These are phyloP conservation scores for Beauveria varroae DNA, from an alignment of 2,329 filamentous ascomycete genomes.

Conservation along the genomic window DNA sequence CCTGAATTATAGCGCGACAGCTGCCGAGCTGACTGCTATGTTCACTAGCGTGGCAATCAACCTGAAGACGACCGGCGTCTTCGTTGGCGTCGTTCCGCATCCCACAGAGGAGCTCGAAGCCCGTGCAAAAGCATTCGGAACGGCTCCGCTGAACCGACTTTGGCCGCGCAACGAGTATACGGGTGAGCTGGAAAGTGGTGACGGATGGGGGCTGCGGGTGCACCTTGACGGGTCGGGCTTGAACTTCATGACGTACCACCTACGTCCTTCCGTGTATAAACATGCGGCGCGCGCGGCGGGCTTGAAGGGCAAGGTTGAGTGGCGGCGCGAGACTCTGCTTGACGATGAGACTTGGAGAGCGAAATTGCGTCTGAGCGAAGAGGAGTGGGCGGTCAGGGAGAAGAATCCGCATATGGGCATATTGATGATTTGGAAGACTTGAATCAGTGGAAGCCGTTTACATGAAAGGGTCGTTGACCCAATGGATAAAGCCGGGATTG, in stretches of 20 bases:
- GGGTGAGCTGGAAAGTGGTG: neutral
- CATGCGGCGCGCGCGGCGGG: constrained; percentile 11
- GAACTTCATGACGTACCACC: constrained; percentile 11
- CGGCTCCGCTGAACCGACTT: neutral
- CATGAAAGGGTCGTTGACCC: no score
- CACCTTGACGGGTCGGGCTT: neutral
- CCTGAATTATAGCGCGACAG: constrained; percentile 7
- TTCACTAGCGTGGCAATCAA: constrained; percentile 12
- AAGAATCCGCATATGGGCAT: neutral
- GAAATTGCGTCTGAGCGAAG: neutral
- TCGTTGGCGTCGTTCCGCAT: constrained; percentile 11
- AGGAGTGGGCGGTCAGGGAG: neutral
- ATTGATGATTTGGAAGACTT: neutral
- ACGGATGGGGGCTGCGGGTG: neutral
- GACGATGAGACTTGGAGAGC: neutral
- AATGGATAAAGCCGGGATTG: no score
- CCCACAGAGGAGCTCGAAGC: constrained; percentile 3
- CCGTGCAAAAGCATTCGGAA: neutral
- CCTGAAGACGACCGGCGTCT: constrained; percentile 11
- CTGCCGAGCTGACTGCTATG: constrained; percentile 4
- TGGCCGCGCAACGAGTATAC: neutral
- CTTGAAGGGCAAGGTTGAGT: constrained; percentile 5
- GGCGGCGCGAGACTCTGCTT: neutral
- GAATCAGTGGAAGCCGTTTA: no score
- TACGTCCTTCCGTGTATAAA: constrained; percentile 10